These are phyloP conservation scores for Fraxinus greggii DNA, from an alignment of 305 asterid genomes.

Conservation along the genomic window DNA sequence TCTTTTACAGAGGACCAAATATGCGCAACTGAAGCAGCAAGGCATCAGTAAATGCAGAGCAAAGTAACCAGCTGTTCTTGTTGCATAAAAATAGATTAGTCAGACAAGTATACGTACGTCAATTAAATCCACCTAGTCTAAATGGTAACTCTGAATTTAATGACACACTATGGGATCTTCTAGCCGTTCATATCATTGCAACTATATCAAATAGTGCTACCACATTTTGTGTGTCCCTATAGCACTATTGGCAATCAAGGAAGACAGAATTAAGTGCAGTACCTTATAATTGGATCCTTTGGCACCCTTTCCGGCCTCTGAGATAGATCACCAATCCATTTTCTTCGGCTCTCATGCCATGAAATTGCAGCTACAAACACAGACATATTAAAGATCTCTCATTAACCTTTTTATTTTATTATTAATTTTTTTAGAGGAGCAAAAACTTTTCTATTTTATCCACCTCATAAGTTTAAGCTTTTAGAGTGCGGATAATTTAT, in stretches of 20 bases:
- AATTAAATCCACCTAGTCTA: neutral
- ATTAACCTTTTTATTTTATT: neutral
- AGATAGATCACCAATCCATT: slow-evolving; percentile 69
- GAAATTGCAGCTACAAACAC: slow-evolving; percentile 62
- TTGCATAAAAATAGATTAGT: neutral
- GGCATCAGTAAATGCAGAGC: neutral
- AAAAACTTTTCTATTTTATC: neutral
- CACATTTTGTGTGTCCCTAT: neutral
- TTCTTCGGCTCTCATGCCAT: slow-evolving; percentile 75
- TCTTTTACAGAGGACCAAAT: neutral
- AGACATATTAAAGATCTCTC: neutral
- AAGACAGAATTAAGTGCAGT: slow-evolving; percentile 13
- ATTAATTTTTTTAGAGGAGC: neutral
- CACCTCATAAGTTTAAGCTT: neutral
- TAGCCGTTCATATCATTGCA: neutral
- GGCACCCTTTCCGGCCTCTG: slow-evolving; percentile 43
- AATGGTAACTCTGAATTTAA: neutral
- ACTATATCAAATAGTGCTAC: neutral
- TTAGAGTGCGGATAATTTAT: neutral
- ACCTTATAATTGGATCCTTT: slow-evolving; percentile 86
- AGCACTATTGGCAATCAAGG: neutral
- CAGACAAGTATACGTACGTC: neutral
- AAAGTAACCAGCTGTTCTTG: neutral
- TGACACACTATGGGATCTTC: neutral
- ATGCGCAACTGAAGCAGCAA: neutral